phyloP scores from a whole-genome alignment of 2,329 filamentous ascomycete species.

The Colletotrichum filicis region DNA sequence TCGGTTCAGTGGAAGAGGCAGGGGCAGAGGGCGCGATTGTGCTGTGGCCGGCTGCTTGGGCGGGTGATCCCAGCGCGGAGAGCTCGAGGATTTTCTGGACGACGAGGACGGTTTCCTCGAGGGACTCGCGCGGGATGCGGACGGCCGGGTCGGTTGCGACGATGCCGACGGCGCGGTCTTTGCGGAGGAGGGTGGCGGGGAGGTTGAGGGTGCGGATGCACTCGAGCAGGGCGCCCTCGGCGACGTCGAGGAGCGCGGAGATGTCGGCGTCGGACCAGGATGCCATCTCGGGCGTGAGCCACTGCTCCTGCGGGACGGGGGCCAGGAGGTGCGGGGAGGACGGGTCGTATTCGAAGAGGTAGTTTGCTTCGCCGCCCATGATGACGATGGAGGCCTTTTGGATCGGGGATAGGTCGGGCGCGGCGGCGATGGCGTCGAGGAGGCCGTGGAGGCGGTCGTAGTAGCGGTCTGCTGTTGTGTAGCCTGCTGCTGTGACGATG shows the following conservation, averaged over 20 bases:
- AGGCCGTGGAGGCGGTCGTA: constrained; percentile 88
- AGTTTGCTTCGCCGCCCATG: constrained; percentile 96
- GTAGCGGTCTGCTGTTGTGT: constrained; percentile 88
- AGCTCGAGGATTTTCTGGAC: constrained; percentile 93
- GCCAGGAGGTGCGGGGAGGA: constrained; percentile 73
- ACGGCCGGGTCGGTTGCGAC: constrained; percentile 71
- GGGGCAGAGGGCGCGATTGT: constrained; percentile 28
- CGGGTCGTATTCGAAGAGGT: constrained; percentile 84
- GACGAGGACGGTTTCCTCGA: constrained; percentile 95
- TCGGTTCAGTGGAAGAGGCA: neutral
- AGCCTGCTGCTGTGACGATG: constrained; percentile 96
- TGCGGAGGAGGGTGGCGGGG: constrained; percentile 83
- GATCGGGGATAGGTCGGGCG: constrained; percentile 66
- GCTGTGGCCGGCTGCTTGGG: constrained; percentile 39
- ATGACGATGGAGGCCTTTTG: constrained; percentile 86
- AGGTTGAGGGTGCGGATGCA: constrained; percentile 84
- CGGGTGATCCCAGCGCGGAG: constrained; percentile 60
- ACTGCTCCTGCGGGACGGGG: constrained; percentile 72
- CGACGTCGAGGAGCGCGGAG: constrained; percentile 83
- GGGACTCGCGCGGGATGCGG: constrained; percentile 84
- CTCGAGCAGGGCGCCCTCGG: constrained; percentile 84
- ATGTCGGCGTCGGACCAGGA: constrained; percentile 84
- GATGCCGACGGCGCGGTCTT: constrained; percentile 87
- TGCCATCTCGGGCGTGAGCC: constrained; percentile 83
- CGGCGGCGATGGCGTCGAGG: constrained; percentile 78